Evolutionary conservation across 805 yeast species (phyloP).

Genomic region (Candida golubevii): DNA sequence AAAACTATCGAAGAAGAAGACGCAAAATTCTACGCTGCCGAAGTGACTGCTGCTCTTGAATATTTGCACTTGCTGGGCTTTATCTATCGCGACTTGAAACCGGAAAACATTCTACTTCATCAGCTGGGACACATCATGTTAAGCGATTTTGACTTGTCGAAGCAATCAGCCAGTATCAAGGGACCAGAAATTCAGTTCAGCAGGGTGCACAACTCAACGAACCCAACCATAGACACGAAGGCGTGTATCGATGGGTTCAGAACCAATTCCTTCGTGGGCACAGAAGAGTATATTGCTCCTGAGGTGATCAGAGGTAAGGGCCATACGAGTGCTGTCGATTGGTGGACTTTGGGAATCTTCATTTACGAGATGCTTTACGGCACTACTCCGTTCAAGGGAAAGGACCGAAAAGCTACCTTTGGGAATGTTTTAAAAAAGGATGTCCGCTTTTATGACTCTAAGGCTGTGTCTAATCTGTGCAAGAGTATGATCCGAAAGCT

Average conservation of each 20-base stretch:
- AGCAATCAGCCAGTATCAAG: conserved; percentile 74
- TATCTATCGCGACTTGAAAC: conserved; percentile 93
- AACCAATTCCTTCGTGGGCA: conserved; percentile 97
- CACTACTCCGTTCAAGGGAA: conserved; percentile 94
- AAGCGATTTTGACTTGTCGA: conserved; percentile 92
- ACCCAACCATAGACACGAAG: conserved; percentile 82
- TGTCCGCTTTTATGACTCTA: conserved; percentile 69
- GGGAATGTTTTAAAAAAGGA: conserved; percentile 82
- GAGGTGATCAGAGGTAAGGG: conserved; percentile 97
- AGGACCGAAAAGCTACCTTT: conserved; percentile 83
- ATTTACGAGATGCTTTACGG: conserved; percentile 94
- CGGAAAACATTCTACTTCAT: conserved; percentile 90
- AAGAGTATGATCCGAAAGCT: conserved; percentile 75
- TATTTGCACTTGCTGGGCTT: conserved; percentile 95
- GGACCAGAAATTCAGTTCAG: conserved; percentile 62
- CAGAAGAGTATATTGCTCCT: conserved; percentile 98
- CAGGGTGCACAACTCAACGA: conserved; percentile 31
- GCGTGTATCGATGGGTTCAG: conserved; percentile 94
- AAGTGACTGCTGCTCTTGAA: conserved; percentile 94
- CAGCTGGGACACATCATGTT: conserved; percentile 98
- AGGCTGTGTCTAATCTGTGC: conserved; percentile 67
- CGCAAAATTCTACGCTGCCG: conserved; percentile 92
- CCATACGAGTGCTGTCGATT: conserved; percentile 96
- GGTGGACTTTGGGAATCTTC: conserved; percentile 98
- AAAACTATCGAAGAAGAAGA: conserved; percentile 84